Evolutionary conservation across 2,329 filamentous ascomycete species (phyloP), one percentile per base, ranked within the genome.

Genomic region (Triangularia verruculosa): DNA sequence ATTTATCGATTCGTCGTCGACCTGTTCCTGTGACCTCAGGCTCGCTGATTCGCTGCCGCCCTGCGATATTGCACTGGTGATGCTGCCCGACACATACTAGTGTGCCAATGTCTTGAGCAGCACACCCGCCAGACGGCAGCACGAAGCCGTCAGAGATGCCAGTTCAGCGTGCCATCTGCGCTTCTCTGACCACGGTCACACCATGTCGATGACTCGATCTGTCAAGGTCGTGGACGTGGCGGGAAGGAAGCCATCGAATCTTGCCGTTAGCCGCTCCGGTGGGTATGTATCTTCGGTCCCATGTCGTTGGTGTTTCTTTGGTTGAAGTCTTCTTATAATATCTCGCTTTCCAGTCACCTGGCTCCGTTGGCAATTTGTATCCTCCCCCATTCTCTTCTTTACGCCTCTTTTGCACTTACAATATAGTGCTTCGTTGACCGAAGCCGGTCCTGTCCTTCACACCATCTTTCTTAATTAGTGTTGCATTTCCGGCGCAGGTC

Each of bases 391-490:
- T 73, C 67, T 69, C 67, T 74, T 69, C 74, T 76, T 59, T 67
- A 67, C 68, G 68, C 68, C 64, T 73, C 71, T 69, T 69, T 71
- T 71, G 72, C 69, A 70, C 67, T 70, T 71, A 69, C 57, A 70
- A 70, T 47, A 28, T 72, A 70, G 70, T 70, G 68, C 75, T 78
- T 80, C 77, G 79, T 80, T 77, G 79, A 79, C 69, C 79, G 78
- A 79, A 72, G 77, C 75, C 72, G 77, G 75, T 72, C 77, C 73
- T 61, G 74, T 80, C 77, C 71, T 77, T 79, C 66, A 69, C 67
- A 66, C 66, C 68, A 70, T 67, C 68, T 71, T 69, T 71, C 69
- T 66, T 68, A 65, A 70, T 68, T 72, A 66, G 67, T 63, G 68
- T 71, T 64, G 30, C 60, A 66, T 70, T 65, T 68, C 65, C 59